Base-by-base conservation (phyloP, 75 land plant species). In the Larix kaempferi region DNA sequence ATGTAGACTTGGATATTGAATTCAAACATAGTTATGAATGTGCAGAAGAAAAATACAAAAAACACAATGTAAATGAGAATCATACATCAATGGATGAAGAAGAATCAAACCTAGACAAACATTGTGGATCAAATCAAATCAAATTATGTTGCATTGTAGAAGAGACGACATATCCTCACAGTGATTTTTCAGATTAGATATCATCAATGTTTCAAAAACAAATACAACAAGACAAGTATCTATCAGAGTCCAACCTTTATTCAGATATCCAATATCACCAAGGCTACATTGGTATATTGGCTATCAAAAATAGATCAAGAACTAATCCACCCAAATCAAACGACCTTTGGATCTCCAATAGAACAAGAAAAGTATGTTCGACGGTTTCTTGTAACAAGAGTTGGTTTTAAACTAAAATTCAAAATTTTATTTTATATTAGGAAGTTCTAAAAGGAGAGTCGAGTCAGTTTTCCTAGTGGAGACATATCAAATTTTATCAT, bases 351-450 rank as follows among this genome's bases (percentile, higher is more conserved):
- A 39, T 84, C 88, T 52, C 91, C 96, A 60, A 26, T 79, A 35
- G 89, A 91, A 59, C 96, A 94, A 13, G 94, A 94, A 80, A 21
- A 23, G 10, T 86, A 89, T 83, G 84, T 89, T n/a, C 85, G 87
- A 39, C 75, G 78, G 54, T 94, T 93, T 94, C 84, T 94, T 73
- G 91, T 89, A 60, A 86, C 84, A 60, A 88, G 96, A 77, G 76
- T 80, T 74, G 84, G 87, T 15, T 89, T 91, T 59, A 41, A 12
- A 44, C 77, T 78, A 63, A 66, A 56, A 39, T 94, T 94, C 35
- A 58, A 29, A 12, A 84, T 94, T 57, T 67, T 69, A 3, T 94
- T 94, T 73, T 94, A 94, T 81, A 88, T 92, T 59, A 92, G 87
- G 76, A 89, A 86, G 33, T 29, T 29, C 1, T 29, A 0, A 29